Conservation (phyloP, 768 basidiomycete genomes). For the Lactarius pseudohatsudake region DNA sequence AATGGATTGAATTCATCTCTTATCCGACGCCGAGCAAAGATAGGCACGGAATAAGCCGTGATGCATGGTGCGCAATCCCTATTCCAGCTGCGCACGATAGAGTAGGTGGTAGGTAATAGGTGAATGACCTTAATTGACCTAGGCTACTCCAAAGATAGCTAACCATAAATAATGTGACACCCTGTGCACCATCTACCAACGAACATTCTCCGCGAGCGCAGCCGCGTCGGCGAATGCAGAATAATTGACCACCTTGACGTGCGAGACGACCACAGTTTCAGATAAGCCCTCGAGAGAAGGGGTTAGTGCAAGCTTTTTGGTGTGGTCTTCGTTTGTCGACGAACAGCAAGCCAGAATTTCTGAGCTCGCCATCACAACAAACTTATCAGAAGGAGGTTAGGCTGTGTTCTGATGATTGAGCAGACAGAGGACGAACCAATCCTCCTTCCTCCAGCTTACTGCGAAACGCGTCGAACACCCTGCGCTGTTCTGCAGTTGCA, state of each 20-base stretch:
- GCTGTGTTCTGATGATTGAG: background rate
- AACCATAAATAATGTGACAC: background rate
- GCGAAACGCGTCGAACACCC: constrained; percentile 20
- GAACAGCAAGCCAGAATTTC: constrained; percentile 28
- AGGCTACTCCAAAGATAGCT: background rate
- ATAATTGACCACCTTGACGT: constrained; percentile 26
- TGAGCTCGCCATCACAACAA: constrained; percentile 26
- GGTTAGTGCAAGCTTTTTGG: constrained; percentile 23
- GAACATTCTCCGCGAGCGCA: constrained; percentile 41
- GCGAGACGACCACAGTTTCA: constrained; percentile 28
- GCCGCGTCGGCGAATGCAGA: constrained; percentile 28
- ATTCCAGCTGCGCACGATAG: too few species aligned
- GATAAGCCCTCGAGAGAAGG: constrained; percentile 19
- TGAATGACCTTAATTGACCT: background rate
- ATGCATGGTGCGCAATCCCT: too few species aligned
- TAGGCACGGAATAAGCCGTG: too few species aligned
- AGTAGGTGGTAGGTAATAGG: too few species aligned
- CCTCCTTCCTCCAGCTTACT: constrained; percentile 25
- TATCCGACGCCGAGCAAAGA: too few species aligned
- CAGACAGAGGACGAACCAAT: constrained; percentile 16
- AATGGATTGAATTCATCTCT: too few species aligned
- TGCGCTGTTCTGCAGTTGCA: constrained; percentile 17
- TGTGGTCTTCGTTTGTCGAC: constrained; percentile 22
- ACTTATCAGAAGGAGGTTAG: constrained; percentile 9
- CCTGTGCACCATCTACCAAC: constrained; percentile 36